These are phyloP conservation scores for Naganishia antarctica DNA, from an alignment of 768 basidiomycete genomes.

Conservation along the genomic window DNA sequence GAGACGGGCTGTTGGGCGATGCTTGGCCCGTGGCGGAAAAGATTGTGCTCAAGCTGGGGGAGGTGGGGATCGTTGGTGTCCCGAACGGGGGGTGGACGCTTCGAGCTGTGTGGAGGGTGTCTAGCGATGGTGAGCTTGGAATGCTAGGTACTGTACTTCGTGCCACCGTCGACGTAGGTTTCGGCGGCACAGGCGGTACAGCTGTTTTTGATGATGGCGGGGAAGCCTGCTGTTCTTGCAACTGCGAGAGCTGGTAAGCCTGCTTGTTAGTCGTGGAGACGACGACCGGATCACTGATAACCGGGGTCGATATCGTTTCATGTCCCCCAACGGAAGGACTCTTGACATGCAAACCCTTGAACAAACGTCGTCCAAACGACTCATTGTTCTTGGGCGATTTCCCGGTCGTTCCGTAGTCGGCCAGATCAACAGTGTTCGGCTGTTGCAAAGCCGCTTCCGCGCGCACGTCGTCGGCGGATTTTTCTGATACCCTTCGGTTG, in stretches of 20 bases:
- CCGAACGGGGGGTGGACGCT: neutral
- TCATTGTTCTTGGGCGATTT: constrained; percentile 18
- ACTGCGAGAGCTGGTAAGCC: constrained; percentile 4
- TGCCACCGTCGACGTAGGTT: neutral
- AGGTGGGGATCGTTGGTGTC: neutral
- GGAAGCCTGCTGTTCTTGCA: constrained; percentile 5
- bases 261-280: constrained; percentile 15
- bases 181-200: neutral
- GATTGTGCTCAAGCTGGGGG: constrained; percentile 18
- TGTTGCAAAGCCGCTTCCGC: neutral
- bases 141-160: neutral
- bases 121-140: constrained; percentile 6
- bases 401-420: neutral
- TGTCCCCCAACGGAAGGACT: constrained; percentile 1
- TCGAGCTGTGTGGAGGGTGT: constrained; percentile 6
- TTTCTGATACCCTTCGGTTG: constrained; percentile 18
- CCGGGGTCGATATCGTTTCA: neutral
- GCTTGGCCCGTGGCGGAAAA: neutral
- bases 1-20: neutral
- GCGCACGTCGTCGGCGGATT: neutral
- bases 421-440: neutral
- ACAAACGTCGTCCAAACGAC: constrained; percentile 17
- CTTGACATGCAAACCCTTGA: constrained; percentile 18
- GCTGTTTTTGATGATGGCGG: neutral
- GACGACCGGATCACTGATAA: constrained; percentile 9